Evolutionary conservation across 108 stramenopile genomes (phyloP), one percentile per base, ranked within the genome.

Genomic region (Epipyxis sp.): DNA sequence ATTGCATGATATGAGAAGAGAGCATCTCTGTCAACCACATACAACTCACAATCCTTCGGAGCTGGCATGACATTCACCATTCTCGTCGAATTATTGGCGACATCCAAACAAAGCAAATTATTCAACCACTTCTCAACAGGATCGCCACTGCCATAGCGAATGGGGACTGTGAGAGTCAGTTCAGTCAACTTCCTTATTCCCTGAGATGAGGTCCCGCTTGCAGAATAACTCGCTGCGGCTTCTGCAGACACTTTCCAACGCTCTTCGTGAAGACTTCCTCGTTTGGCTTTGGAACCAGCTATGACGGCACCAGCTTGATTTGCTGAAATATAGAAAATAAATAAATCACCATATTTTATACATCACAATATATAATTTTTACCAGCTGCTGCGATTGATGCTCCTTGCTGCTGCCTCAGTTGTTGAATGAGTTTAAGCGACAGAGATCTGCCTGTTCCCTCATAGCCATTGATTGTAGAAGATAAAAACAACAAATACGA

Each of bases 401-500:
- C 77, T 86, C 89, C 41, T 80, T 82, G 59, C 76, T 44, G 58
- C 62, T 93, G 90, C 16, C 97, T 86, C 59, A 99, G 85, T 79
- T 97, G 95, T 76, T 95, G 91, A 82, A 99, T 90, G 27, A 99
- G 89, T 81, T 99, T 99, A 37, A 99, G 86, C 77, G 94, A 94
- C 42, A 99, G 84, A 0, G 96, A 91, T 40, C 98, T 72, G 27
- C 98, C 98, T 0, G 98, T 99, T 6, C 98, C 98, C 84, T 99
- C 98, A 85, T 99, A 99, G 40, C 98, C 98, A 84, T 95, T 97
- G 59, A 98, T 88, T 3, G 98, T 99, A 32, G 96, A 97, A 78
- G 93, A 91, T 77, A 99, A 61, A 78, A 98, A 98, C 16, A 93
- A 92, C 79, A 77, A 65, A 65, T 86, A 88, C 78, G 88, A 89